These are phyloP conservation scores for Puccinellia tenuiflora DNA, from an alignment of 176 grass and related monocot genomes.

Conservation along the genomic window DNA sequence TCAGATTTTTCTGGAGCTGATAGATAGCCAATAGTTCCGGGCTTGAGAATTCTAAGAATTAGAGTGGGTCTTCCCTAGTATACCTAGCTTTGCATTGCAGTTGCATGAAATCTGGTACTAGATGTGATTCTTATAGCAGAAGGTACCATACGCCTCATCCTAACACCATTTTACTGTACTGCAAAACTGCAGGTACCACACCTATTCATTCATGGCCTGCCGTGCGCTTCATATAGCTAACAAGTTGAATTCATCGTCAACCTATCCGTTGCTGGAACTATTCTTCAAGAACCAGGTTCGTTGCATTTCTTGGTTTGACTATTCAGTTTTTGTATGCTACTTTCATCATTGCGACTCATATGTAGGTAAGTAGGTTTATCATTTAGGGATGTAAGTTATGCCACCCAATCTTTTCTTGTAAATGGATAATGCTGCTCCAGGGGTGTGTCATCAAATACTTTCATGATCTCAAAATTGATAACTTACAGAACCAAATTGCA, in stretches of 20 bases:
- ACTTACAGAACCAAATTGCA: background rate
- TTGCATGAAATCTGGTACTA: background rate
- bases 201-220: constrained; percentile 73
- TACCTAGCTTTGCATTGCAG: background rate
- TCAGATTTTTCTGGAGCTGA: background rate
- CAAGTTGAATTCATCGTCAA: constrained; percentile 75
- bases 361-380: background rate
- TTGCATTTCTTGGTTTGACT: background rate
- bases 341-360: background rate
- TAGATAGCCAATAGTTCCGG: background rate
- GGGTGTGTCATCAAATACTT: background rate
- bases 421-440: background rate
- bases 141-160: background rate
- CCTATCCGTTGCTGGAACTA: constrained; percentile 78
- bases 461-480: background rate
- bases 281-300: constrained; percentile 85
- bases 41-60: background rate
- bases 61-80: background rate
- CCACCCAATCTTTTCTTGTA: background rate
- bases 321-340: background rate
- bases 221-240: constrained; percentile 90
- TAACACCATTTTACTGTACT: background rate
- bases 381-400: background rate
- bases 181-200: constrained; percentile 68
- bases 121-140: background rate